Base-by-base conservation (phyloP, 2,329 filamentous ascomycete species). In the Penicillium griseofulvum region DNA sequence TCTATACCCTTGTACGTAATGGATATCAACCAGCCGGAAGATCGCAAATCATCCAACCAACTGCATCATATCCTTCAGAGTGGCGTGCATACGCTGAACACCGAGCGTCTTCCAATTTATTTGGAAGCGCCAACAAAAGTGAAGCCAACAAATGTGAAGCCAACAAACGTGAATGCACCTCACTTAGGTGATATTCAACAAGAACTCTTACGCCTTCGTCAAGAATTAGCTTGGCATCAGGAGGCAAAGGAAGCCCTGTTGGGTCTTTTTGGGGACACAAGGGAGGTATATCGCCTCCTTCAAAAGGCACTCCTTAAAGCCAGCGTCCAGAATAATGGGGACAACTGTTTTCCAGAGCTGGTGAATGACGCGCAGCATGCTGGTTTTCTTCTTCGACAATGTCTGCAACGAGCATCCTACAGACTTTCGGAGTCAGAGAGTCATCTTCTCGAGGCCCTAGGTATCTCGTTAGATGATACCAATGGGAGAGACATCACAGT, bases 201-300 rank as follows among this genome's bases (percentile, higher is more conserved):
- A n/a, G 50, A 56, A 28, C 49, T 59, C 24, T 43, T 55, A 28
- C 57, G 54, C 34, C 54, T 59, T 36, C 50, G 50, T 33, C 42
- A 56, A 34, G 54, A 59, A 36, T 26, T 57, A 39, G 54, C 57
- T 33, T 52, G 41, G 22, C 38, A 59, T 45, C 36, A 59, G 36
- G 51, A 59, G 48, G 38, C 38, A 44, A 48, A 50, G 22, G 33
- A 44, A 38, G 34, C 48, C 7, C 22, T 56, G 1, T 49, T 56
- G 14, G 49, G 38, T 22, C 50, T 59, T n/a, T 55, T 58, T 42
- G 28, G 29, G 38, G 54, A 59, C 24, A 42, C 48, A 14, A 49
- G 47, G 17, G 54, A 59, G 39, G 38, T 47, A n/a, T 56, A 59
- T 52, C 42, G 46, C 29, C 29, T 52, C 16, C 47, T 59, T 29